These are phyloP conservation scores for Angophora floribunda DNA, from an alignment of 345 rosid species.

Conservation along the genomic window DNA sequence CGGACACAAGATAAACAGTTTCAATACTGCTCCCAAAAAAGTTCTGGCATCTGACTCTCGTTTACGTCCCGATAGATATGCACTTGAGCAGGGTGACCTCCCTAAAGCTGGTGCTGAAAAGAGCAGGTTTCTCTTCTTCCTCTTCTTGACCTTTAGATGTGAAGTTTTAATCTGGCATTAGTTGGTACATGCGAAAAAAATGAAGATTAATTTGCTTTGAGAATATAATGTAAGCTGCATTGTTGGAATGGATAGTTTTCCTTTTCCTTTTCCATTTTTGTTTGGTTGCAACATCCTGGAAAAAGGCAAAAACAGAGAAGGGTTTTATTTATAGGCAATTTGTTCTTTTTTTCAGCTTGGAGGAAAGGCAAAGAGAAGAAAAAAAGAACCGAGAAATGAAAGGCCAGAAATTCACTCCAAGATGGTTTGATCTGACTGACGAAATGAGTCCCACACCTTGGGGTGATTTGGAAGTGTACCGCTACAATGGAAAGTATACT, in stretches of 20 bases:
- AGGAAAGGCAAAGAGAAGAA: constrained; percentile 72
- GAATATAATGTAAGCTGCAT: background rate
- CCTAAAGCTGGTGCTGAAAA: constrained; percentile 19
- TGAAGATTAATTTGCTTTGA: background rate
- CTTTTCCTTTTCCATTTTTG: background rate
- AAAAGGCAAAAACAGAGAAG: background rate
- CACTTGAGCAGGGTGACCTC: constrained; percentile 21
- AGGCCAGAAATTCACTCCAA: constrained; percentile 42
- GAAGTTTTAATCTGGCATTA: background rate
- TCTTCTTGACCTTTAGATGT: background rate
- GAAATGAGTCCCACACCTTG: constrained; percentile 56
- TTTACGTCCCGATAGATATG: constrained; percentile 18
- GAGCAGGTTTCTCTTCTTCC: constrained; percentile 12
- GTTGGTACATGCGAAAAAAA: background rate
- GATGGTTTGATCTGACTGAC: constrained; percentile 61
- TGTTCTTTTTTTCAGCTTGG: constrained; percentile 29
- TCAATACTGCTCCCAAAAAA: constrained; percentile 20
- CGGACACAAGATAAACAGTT: constrained; percentile 25
- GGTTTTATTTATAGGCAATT: background rate
- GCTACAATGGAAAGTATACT: constrained; percentile 50
- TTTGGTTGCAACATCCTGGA: background rate
- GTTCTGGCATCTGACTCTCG: constrained; percentile 24
- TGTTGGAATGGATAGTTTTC: background rate
- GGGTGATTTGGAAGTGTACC: constrained; percentile 66
- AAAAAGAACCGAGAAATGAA: constrained; percentile 49